A percentile compares a stretch with the other conserved stretches of the same genome.
Evolutionary conservation across 2,329 filamentous ascomycete genomes (phyloP).

Genomic region (Cryphonectria nitschkei): DNA sequence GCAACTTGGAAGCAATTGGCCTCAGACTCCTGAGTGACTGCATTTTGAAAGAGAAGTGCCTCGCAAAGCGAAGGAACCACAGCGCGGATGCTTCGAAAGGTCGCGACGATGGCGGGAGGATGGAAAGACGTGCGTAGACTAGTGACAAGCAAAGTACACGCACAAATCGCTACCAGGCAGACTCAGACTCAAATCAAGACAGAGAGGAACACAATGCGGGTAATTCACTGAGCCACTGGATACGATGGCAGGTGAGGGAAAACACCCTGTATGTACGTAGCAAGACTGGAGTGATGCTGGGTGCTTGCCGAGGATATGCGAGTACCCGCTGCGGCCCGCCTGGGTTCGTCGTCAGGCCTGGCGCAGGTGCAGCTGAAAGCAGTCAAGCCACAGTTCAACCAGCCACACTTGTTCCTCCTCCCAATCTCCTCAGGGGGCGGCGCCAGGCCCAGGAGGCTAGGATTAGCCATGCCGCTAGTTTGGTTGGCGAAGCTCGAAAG

Average conservation of each 20-base stretch:
- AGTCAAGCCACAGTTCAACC: conserved; percentile 1
- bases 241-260: not conserved
- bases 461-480: not conserved
- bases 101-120: not conserved
- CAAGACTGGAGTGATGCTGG: not conserved
- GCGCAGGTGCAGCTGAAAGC: not conserved
- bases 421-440: not conserved
- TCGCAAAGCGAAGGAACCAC: not conserved
- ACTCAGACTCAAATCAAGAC: not conserved
- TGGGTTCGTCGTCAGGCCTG: not conserved
- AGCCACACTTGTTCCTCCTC: not conserved
- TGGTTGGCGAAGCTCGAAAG: conserved; percentile 9
- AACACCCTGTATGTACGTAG: not conserved
- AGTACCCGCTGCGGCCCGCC: not conserved
- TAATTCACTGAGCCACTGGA: no score
- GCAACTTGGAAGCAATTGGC: conserved; percentile 64
- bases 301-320: conserved; percentile 10
- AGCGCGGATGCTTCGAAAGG: not conserved
- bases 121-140: not conserved
- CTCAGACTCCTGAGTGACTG: conserved; percentile 61
- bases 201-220: not conserved
- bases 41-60: conserved; percentile 40
- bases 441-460: not conserved
- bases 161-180: not conserved
- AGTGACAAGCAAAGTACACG: not conserved